Conservation (phyloP, 257 asterid species). For the Buddleja alternifolia region DNA sequence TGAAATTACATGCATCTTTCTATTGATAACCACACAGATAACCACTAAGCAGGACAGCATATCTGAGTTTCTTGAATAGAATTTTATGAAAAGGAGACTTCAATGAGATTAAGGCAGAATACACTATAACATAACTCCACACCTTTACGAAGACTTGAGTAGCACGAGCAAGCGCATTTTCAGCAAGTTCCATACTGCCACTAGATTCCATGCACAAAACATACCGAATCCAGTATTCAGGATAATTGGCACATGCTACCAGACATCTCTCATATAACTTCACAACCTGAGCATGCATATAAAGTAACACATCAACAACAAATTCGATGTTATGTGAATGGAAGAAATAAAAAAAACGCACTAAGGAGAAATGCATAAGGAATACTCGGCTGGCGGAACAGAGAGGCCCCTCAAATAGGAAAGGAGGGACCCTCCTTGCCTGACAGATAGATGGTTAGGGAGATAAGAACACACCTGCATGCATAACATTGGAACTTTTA, state of each 20-base stretch:
- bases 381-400: slow-evolving; percentile 86
- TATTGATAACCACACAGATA: neutral
- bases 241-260: slow-evolving; percentile 96
- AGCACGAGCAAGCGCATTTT: slow-evolving; percentile 97
- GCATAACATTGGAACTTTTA: slow-evolving; percentile 90
- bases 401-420: slow-evolving; percentile 89
- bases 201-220: slow-evolving; percentile 85
- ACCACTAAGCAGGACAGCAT: neutral
- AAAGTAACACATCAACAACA: slow-evolving; percentile 32
- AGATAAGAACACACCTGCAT: slow-evolving; percentile 99
- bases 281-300: slow-evolving; percentile 69
- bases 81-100: neutral
- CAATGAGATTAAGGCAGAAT: neutral
- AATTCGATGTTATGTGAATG: slow-evolving; percentile 11
- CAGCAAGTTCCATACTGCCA: slow-evolving; percentile 93
- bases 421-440: slow-evolving; percentile 92
- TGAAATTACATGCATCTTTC: neutral
- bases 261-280: slow-evolving; percentile 96
- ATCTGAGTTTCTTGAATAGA: neutral
- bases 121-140: slow-evolving; percentile 15
- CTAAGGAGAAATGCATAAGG: slow-evolving; percentile 64
- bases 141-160: slow-evolving; percentile 96
- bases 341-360: slow-evolving; percentile 35
- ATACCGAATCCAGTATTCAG: slow-evolving; percentile 95
- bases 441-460: slow-evolving; percentile 97